A percentile compares a stretch with the other conserved stretches of the same genome.
These are phyloP conservation scores for Gynochthodes officinalis DNA, from an alignment of 257 asterid genomes.

Conservation along the genomic window DNA sequence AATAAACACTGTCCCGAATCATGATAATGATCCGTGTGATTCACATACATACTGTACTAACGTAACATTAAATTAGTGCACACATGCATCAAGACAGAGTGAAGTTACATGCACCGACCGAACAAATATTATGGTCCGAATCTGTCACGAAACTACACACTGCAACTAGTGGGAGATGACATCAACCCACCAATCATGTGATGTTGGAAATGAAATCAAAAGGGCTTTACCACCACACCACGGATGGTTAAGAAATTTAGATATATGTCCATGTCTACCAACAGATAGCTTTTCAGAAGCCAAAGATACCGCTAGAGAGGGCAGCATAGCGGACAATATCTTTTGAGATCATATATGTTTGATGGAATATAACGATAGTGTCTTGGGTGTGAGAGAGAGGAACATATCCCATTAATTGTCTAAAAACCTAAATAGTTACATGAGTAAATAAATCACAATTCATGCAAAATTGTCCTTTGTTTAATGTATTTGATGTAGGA, in stretches of 20 bases:
- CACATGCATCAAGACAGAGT: not conserved
- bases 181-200: conserved; percentile 23
- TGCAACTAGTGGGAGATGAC: not conserved
- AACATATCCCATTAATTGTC: not conserved
- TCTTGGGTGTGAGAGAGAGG: conserved; percentile 12
- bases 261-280: conserved; percentile 15
- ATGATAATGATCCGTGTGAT: not conserved
- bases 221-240: not conserved
- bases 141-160: conserved; percentile 6
- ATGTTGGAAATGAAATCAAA: conserved; percentile 1
- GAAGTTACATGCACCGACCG: conserved; percentile 3
- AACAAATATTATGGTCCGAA: not conserved
- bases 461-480: not conserved
- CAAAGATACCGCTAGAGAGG: conserved; percentile 5
- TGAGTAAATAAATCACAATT: not conserved
- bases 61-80: not conserved
- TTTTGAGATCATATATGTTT: conserved; percentile 9
- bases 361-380: too few species aligned
- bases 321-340: conserved; percentile 17
- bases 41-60: not conserved
- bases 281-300: not conserved
- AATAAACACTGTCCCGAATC: not conserved
- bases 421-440: not conserved
- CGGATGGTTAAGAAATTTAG: conserved; percentile 21
- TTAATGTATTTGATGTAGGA: not conserved